Conservation (phyloP, 345 rosid species). For the Leavenworthia alabamica region DNA sequence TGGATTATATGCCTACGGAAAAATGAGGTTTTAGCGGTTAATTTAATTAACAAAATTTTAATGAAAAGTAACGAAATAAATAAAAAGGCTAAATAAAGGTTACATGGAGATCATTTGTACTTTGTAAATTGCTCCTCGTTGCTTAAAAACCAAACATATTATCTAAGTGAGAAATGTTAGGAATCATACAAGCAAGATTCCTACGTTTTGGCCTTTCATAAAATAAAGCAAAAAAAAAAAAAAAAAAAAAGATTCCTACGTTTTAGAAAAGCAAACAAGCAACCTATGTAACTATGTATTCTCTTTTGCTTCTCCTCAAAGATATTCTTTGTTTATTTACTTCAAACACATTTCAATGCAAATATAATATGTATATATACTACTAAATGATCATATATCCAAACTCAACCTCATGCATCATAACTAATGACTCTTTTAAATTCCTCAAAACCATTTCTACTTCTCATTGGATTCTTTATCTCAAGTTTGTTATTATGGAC, state of each 20-base stretch:
- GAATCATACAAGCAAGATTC: constrained; percentile 3
- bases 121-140: too few relatives aligned
- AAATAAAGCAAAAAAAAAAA: neutral
- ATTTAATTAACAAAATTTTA: neutral
- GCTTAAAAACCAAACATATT: too few relatives aligned
- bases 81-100: neutral
- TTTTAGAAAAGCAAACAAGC: neutral
- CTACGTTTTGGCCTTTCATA: neutral
- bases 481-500: constrained; percentile 27
- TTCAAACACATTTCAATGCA: constrained; percentile 21
- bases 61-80: neutral
- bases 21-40: neutral
- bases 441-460: constrained; percentile 16
- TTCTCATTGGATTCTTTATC: constrained; percentile 19
- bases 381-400: neutral
- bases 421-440: constrained; percentile 2
- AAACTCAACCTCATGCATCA: constrained; percentile 3
- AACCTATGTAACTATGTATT: neutral
- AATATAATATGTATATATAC: constrained; percentile 25
- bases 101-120: neutral
- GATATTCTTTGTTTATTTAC: constrained; percentile 24
- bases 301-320: constrained; percentile 25
- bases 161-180: neutral
- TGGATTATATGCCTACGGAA: neutral
- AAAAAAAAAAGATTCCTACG: neutral